Evolutionary conservation across 2,329 filamentous ascomycete genomes (phyloP).

Genomic region (Cladosporium colombiae): DNA sequence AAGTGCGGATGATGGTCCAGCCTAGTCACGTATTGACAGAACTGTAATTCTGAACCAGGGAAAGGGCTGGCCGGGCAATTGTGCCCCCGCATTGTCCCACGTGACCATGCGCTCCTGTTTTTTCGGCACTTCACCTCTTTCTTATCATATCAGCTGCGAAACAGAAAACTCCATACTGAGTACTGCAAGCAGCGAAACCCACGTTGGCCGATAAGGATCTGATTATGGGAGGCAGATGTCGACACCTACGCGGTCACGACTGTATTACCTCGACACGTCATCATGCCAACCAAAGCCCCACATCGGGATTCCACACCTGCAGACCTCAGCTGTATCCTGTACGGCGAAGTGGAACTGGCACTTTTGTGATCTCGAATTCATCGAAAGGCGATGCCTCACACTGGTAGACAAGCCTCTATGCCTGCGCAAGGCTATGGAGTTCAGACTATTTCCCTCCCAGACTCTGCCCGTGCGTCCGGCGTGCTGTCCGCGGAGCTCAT

Average conservation of each 20-base stretch:
- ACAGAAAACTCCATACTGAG: neutral
- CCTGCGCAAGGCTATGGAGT: neutral
- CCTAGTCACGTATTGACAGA: neutral
- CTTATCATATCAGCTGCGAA: neutral
- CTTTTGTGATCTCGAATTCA: neutral
- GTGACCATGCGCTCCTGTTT: no score
- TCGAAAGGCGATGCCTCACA: neutral
- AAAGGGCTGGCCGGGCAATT: neutral
- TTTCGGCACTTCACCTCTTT: neutral
- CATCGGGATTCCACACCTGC: neutral
- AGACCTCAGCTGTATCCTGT: neutral
- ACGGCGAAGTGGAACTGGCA: neutral
- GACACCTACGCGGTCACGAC: rapidly evolving
- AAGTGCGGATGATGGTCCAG: neutral
- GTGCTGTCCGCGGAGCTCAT: slow-evolving; percentile 22
- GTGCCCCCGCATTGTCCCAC: neutral
- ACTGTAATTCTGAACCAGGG: neutral
- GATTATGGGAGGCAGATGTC: neutral
- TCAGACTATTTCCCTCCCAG: slow-evolving; percentile 6
- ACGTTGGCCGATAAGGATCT: neutral
- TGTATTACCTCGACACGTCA: neutral
- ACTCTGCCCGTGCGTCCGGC: slow-evolving; percentile 2
- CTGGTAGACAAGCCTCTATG: neutral
- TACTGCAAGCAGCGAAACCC: neutral
- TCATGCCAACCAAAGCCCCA: neutral